Evolutionary conservation across 306 rosid species (phyloP), one percentile per base, ranked within the genome.

Genomic region (Rubus idaeus): DNA sequence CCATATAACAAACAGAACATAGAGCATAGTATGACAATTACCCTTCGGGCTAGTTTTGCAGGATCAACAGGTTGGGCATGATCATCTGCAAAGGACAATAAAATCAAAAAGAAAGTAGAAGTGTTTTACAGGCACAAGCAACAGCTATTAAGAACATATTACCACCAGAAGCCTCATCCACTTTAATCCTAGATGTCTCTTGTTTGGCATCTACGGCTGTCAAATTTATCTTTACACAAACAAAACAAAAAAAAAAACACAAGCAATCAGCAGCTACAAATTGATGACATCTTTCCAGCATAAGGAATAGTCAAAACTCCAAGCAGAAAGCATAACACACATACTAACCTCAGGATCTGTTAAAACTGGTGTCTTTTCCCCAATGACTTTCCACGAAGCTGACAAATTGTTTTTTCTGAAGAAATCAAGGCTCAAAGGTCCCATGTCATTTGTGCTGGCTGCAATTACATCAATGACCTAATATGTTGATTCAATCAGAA

Each of bases 401-500:
- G 96, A 91, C 80, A 91, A 78, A 73, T 87, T 92, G 53, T 81
- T 89, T 86, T 92, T 91, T 56, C 89, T 86, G 77, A 96, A 87
- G 80, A 78, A 79, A 77, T 91, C 98, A 78, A 92, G 96, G 84
- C 91, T 91, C 81, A 86, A 73, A 83, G 96, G 93, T 75, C 98
- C 98, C 90, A 82, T 78, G 79, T 91, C 96, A 86, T 86, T 83
- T 71, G 94, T 90, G 82, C 90, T 84, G 74, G 93, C 86, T 26
- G 83, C 80, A 76, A 96, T 86, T 81, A 90, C 87, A 85, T 96
- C 94, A 79, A 96, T 81, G 60, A 91, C 94, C 99, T 96, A 88
- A 77, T 71, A 84, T 58, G 70, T 76, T 77, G 76, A 51, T 65
- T 82, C 53, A 39, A 76, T 68, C 70, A 89, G 84, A 71, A 41